A percentile compares a stretch with the other conserved stretches of the same genome.
These are phyloP conservation scores for Linum tenue DNA, from an alignment of 345 rosid species.

Conservation along the genomic window DNA sequence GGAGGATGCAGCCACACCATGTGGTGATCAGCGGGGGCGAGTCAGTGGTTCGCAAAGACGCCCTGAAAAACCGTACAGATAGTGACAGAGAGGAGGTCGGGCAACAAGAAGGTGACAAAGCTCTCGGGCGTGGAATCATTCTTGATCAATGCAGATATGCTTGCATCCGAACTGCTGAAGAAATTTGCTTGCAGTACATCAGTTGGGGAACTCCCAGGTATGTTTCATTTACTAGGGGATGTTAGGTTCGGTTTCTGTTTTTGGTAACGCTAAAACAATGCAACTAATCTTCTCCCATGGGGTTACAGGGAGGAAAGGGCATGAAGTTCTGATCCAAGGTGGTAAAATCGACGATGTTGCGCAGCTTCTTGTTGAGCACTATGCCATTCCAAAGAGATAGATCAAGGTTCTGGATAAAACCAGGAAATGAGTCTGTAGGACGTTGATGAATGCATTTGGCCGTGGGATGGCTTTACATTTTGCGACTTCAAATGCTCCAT, in stretches of 20 bases:
- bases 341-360: slow-evolving; percentile 80
- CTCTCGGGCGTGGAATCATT: slow-evolving; percentile 71
- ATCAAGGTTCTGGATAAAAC: slow-evolving; percentile 94
- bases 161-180: slow-evolving; percentile 95
- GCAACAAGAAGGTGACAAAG: slow-evolving; percentile 86
- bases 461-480: too few relatives aligned
- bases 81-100: slow-evolving; percentile 83
- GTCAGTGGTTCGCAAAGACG: slow-evolving; percentile 64
- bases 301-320: slow-evolving; percentile 85
- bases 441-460: too few relatives aligned
- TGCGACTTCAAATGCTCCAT: too few relatives aligned
- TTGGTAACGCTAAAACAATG: too few relatives aligned
- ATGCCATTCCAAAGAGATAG: slow-evolving; percentile 72
- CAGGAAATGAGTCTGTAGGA: slow-evolving; percentile 62
- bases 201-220: slow-evolving; percentile 74
- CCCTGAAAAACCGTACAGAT: slow-evolving; percentile 68
- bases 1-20: slow-evolving; percentile 86
- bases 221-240: neutral
- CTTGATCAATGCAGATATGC: slow-evolving; percentile 71
- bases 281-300: neutral
- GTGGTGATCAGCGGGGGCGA: slow-evolving; percentile 41
- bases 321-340: slow-evolving; percentile 85
- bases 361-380: slow-evolving; percentile 70
- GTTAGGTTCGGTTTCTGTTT: neutral
- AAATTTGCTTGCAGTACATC: slow-evolving; percentile 94